Evolutionary conservation across 306 rosid species (phyloP).

Genomic region (Herpetospermum pedunculosum): DNA sequence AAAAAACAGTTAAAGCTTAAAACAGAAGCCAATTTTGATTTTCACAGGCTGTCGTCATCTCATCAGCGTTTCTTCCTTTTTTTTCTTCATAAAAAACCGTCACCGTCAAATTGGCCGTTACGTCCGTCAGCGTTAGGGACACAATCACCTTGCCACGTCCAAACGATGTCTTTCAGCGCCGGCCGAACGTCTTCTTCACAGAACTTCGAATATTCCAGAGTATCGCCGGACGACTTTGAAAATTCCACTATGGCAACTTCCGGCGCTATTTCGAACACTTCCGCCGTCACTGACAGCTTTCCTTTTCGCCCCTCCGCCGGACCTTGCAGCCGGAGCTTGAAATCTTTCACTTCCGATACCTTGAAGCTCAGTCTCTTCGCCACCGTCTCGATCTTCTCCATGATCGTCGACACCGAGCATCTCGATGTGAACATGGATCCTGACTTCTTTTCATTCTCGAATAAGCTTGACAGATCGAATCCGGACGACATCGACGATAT

Average conservation of each 20-base stretch:
- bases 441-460: slow-evolving; percentile 36
- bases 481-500: slow-evolving; percentile 75
- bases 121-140: slow-evolving; percentile 4
- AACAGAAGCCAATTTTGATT: neutral
- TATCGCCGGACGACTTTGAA: slow-evolving; percentile 62
- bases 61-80: neutral
- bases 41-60: neutral
- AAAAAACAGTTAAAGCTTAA: neutral
- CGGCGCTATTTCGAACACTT: slow-evolving; percentile 65
- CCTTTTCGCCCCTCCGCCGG: slow-evolving; percentile 52
- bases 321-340: slow-evolving; percentile 39
- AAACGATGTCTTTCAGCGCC: slow-evolving; percentile 64
- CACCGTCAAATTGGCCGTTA: slow-evolving; percentile 8
- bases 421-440: slow-evolving; percentile 58
- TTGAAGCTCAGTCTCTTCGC: slow-evolving; percentile 40
- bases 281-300: slow-evolving; percentile 42
- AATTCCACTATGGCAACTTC: slow-evolving; percentile 64
- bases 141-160: slow-evolving; percentile 77
- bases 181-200: slow-evolving; percentile 61
- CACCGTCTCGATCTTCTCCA: slow-evolving; percentile 41
- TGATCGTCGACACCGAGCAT: slow-evolving; percentile 33
- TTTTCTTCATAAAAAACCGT: neutral
- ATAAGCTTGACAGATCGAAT: slow-evolving; percentile 59
- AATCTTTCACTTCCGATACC: slow-evolving; percentile 38
- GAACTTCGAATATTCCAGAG: slow-evolving; percentile 54